Evolutionary conservation across 1,284 basidiomycete genomes (phyloP).

Genomic region (Golubevia sp.): DNA sequence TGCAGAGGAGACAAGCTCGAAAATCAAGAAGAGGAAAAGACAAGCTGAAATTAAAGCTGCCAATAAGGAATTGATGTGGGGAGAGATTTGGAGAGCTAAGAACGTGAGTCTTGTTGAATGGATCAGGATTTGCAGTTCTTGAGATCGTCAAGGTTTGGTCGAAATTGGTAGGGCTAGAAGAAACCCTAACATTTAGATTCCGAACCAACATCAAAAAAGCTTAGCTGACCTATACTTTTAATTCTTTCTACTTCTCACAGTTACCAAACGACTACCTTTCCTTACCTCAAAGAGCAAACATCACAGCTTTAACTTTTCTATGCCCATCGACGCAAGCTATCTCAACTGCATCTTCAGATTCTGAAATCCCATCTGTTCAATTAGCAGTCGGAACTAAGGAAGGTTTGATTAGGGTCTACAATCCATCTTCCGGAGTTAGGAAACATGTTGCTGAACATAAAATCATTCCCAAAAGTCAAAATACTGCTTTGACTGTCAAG

Average conservation of each 20-base stretch:
- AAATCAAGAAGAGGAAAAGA: conserved; percentile 35
- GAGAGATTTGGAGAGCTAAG: conserved; percentile 46
- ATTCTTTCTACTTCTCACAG: conserved; percentile 2
- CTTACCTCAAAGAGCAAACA: conserved; percentile 32
- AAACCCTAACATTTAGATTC: no score
- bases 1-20: conserved; percentile 16
- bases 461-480: conserved; percentile 19
- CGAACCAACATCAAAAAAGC: no score
- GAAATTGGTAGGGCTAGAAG: no score
- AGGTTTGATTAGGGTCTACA: conserved; percentile 29
- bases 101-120: conserved; percentile 24
- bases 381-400: conserved; percentile 30
- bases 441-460: conserved; percentile 22
- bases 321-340: conserved; percentile 1
- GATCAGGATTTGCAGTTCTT: no score
- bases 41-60: conserved; percentile 31
- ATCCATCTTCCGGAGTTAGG: conserved; percentile 11
- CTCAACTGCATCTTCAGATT: background rate
- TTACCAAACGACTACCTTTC: conserved; percentile 42
- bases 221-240: no score
- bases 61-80: conserved; percentile 34
- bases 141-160: no score
- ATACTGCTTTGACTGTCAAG: conserved; percentile 22
- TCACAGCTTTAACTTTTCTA: conserved; percentile 26
- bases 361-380: background rate